Evolutionary conservation across 805 yeast genomes (phyloP).

Genomic region (Suhomyces sp.): DNA sequence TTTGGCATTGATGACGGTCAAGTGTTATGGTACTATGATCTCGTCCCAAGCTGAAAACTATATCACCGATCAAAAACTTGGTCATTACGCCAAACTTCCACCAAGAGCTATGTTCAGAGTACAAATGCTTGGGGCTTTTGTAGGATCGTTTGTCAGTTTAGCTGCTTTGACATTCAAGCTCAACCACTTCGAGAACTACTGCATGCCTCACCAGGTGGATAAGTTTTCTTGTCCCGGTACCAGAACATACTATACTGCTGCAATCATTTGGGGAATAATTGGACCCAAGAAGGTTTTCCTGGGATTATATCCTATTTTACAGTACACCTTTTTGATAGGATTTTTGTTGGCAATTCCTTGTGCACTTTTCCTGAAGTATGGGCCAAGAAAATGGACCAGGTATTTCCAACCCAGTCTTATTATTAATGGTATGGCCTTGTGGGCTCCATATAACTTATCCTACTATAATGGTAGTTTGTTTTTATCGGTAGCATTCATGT

Average conservation of each 20-base stretch:
- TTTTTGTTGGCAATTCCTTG: slow-evolving; percentile 24
- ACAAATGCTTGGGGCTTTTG: slow-evolving; percentile 20
- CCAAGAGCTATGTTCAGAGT: slow-evolving; percentile 22
- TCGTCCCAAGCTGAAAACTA: slow-evolving; percentile 31
- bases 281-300: slow-evolving; percentile 43
- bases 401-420: slow-evolving; percentile 14
- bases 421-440: slow-evolving; percentile 9
- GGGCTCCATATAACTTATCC: slow-evolving; percentile 11
- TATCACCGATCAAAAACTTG: slow-evolving; percentile 39
- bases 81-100: slow-evolving; percentile 22
- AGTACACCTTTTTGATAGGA: slow-evolving; percentile 34
- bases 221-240: slow-evolving; percentile 29
- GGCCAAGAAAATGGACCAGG: slow-evolving; percentile 15
- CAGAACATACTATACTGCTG: slow-evolving; percentile 32
- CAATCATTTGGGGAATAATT: slow-evolving; percentile 56
- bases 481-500: slow-evolving; percentile 7
- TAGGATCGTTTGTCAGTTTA: slow-evolving; percentile 18
- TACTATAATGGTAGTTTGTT: slow-evolving; percentile 12
- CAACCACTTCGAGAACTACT: slow-evolving; percentile 14
- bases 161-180: slow-evolving; percentile 19
- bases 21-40: slow-evolving; percentile 36
- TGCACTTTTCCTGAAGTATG: slow-evolving; percentile 12
- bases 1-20: slow-evolving; percentile 49
- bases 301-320: slow-evolving; percentile 31
- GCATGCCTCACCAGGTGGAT: slow-evolving; percentile 18